Conservation (phyloP, 2,329 filamentous ascomycete species). For the Cadophora malorum region DNA sequence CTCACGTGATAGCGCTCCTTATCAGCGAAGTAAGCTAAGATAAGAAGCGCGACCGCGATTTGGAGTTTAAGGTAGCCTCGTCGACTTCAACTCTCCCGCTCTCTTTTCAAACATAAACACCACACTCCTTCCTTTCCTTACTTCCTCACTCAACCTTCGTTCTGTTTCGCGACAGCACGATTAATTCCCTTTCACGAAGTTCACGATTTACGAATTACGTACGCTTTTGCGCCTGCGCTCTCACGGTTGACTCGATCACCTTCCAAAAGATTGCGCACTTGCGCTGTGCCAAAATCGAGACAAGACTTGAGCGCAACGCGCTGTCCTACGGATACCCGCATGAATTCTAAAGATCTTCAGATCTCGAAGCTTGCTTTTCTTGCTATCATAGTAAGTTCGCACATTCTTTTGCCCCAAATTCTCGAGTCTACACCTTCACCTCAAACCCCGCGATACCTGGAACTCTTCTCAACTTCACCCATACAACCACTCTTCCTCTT, state of each 20-base stretch:
- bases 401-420: not conserved
- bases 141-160: slow-evolving; percentile 1
- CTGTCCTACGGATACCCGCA: not conserved
- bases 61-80: not conserved
- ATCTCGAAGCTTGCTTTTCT: not conserved
- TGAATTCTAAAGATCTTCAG: not conserved
- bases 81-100: not conserved
- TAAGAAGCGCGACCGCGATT: slow-evolving; percentile 7
- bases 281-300: not conserved
- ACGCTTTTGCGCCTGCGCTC: not conserved
- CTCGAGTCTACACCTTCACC: not conserved
- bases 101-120: slow-evolving; percentile 7
- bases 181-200: not conserved
- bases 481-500: not conserved
- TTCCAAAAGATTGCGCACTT: not conserved
- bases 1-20: not conserved
- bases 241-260: not conserved
- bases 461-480: not conserved
- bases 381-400: slow-evolving; percentile 2
- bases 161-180: slow-evolving; percentile 2
- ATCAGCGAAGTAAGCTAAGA: slow-evolving; percentile 6
- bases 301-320: not conserved
- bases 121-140: not conserved
- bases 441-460: not conserved
- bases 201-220: slow-evolving; percentile 13